These are phyloP conservation scores for Trichoderma koningiopsis DNA, from an alignment of 2,329 filamentous ascomycete species.

Conservation along the genomic window DNA sequence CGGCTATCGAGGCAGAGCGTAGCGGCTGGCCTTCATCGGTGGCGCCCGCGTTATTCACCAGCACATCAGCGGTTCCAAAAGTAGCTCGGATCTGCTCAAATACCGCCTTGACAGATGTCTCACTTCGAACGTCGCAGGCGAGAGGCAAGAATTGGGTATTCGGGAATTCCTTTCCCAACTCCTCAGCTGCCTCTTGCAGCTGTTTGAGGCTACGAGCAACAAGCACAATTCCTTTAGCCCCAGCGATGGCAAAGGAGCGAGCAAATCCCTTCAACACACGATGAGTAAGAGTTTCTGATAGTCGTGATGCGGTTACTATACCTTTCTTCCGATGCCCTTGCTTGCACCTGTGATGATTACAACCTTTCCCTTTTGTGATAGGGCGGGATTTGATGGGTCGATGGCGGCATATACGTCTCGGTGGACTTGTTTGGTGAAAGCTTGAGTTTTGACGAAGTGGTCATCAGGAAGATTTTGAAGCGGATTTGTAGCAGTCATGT, in stretches of 20 bases:
- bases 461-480: constrained; percentile 1
- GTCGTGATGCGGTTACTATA: background rate
- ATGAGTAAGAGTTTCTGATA: background rate
- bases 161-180: constrained; percentile 7
- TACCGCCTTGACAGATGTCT: background rate
- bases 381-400: constrained; percentile 11
- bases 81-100: background rate
- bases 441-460: background rate
- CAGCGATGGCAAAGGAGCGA: constrained; percentile 9
- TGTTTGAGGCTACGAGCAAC: background rate
- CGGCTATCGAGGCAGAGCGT: background rate
- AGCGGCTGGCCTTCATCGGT: background rate
- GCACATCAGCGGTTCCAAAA: constrained; percentile 10
- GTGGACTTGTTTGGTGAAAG: constrained; percentile 6
- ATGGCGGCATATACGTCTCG: constrained; percentile 16
- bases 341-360: constrained; percentile 14
- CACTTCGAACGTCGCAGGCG: background rate
- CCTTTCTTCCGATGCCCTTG: constrained; percentile 8
- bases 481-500: background rate
- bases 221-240: constrained; percentile 14
- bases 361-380: constrained; percentile 9
- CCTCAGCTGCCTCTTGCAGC: constrained; percentile 11
- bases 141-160: constrained; percentile 1
- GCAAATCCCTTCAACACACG: background rate
- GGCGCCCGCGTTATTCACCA: constrained; percentile 16